A percentile compares a stretch with the other conserved stretches of the same genome.
Conservation (phyloP, 1,284 basidiomycete genomes). For the Heliocybe sulcata region DNA sequence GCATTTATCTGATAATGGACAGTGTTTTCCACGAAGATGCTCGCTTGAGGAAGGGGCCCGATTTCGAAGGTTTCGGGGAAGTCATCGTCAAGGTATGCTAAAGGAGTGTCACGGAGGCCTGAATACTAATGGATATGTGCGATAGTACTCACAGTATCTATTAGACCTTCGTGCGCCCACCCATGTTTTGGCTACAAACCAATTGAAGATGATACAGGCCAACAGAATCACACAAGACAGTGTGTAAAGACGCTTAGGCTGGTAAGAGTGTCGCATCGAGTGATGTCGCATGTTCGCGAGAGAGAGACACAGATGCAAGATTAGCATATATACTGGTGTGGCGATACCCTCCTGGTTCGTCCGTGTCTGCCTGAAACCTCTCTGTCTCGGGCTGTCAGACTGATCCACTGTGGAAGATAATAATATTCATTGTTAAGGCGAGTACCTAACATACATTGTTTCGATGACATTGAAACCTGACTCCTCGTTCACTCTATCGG, state of each 20-base stretch:
- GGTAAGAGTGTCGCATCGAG: neutral
- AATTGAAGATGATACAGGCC: neutral
- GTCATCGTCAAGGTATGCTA: neutral
- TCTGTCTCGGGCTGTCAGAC: too few species aligned
- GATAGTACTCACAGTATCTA: neutral
- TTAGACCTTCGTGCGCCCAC: neutral
- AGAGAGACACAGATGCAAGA: neutral
- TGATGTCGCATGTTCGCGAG: neutral
- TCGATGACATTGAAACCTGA: too few species aligned
- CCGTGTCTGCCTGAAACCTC: too few species aligned
- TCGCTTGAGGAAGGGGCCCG: neutral
- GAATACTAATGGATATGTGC: neutral
- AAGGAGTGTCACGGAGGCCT: neutral
- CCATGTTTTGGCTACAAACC: neutral
- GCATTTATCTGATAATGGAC: conserved; percentile 1
- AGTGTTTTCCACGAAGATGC: conserved; percentile 8
- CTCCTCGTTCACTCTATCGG: too few species aligned
- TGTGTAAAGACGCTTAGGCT: neutral
- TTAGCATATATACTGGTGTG: too few species aligned
- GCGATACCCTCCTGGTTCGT: too few species aligned
- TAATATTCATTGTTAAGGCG: too few species aligned
- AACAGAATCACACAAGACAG: neutral
- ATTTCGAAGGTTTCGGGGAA: neutral
- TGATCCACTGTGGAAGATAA: too few species aligned
- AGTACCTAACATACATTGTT: too few species aligned